Evolutionary conservation across 75 land plant species (phyloP).

Genomic region (Pseudotsuga menziesii): DNA sequence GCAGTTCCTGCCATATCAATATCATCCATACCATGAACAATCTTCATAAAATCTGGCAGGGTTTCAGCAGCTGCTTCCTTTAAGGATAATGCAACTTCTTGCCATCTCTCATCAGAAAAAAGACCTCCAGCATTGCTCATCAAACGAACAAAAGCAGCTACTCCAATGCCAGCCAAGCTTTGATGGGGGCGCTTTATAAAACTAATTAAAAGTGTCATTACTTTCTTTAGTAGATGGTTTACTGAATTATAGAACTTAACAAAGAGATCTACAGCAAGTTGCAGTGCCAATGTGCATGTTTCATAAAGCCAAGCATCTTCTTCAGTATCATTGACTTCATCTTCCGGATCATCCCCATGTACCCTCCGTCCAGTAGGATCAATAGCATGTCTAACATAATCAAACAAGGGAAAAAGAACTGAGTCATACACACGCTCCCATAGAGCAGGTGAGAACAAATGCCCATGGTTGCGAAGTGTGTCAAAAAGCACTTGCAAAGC

Average conservation of each 20-base stretch:
- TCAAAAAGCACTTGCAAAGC: constrained; percentile 96
- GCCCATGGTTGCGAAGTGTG: constrained; percentile 91
- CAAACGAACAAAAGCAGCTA: constrained; percentile 96
- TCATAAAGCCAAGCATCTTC: constrained; percentile 99
- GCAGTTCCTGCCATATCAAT: constrained; percentile 16
- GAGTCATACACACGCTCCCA: constrained; percentile 99
- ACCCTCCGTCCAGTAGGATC: constrained; percentile 65
- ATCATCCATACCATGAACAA: constrained; percentile 35
- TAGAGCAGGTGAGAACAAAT: constrained; percentile 80
- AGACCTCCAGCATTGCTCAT: constrained; percentile 91
- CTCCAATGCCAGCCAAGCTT: constrained; percentile 99
- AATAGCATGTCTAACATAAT: constrained; percentile 92
- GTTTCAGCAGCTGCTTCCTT: constrained; percentile 86
- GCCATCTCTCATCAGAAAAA: constrained; percentile 91
- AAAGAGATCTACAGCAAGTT: constrained; percentile 96
- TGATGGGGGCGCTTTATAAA: constrained; percentile 97
- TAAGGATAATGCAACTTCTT: constrained; percentile 69
- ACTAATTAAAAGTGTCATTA: constrained; percentile 71
- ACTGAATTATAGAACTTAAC: constrained; percentile 92
- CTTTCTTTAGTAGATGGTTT: constrained; percentile 74
- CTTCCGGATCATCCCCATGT: constrained; percentile 37
- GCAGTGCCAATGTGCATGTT: constrained; percentile 95
- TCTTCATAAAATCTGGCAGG: constrained; percentile 74
- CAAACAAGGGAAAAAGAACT: constrained; percentile 95
- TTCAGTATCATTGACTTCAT: constrained; percentile 70